These are phyloP conservation scores for Castanopsis chinensis DNA, from an alignment of 306 rosid genomes.

Conservation along the genomic window DNA sequence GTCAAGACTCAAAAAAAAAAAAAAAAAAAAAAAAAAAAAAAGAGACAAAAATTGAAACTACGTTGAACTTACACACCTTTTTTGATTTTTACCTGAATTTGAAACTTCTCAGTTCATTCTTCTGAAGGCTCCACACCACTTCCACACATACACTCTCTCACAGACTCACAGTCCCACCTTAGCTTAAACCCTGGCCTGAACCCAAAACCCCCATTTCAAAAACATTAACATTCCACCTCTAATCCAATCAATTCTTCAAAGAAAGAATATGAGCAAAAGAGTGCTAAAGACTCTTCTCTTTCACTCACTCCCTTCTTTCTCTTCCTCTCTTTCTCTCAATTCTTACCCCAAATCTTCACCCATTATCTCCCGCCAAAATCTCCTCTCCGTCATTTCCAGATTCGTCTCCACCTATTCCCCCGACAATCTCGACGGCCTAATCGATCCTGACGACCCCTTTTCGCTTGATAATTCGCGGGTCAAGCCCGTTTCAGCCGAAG, in stretches of 20 bases:
- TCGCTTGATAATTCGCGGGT: constrained; percentile 18
- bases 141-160: no score
- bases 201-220: not conserved
- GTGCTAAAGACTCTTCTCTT: constrained; percentile 35
- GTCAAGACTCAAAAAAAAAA: no score
- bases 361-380: constrained; percentile 1
- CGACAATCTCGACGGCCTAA: constrained; percentile 50
- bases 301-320: constrained; percentile 27
- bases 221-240: not conserved
- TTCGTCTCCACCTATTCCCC: constrained; percentile 24
- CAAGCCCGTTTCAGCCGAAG: constrained; percentile 35
- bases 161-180: not conserved
- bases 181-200: not conserved
- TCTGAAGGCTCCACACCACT: no score
- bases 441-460: constrained; percentile 39
- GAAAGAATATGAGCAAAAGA: constrained; percentile 42
- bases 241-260: not conserved
- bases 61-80: no score
- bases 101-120: no score
- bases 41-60: no score
- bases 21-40: no score
- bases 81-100: no score
- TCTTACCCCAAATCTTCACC: constrained; percentile 1
- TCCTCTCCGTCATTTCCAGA: constrained; percentile 12
- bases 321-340: constrained; percentile 5